Conservation (phyloP, 768 basidiomycete species). For the Boletus barrowsii region DNA sequence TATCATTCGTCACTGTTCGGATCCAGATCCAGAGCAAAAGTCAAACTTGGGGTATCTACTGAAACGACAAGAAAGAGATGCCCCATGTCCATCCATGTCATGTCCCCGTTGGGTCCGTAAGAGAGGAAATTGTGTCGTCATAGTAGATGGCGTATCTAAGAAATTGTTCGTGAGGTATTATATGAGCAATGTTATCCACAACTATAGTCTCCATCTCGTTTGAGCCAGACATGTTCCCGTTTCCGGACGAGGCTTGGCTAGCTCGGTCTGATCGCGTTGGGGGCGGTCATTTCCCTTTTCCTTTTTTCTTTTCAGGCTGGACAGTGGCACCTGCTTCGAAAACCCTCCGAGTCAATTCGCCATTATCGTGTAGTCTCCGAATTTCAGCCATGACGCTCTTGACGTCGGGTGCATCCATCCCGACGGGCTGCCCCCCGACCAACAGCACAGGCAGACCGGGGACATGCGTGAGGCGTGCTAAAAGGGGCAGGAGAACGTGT, state of each 20-base stretch:
- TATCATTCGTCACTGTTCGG: neutral
- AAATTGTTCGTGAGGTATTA: conserved; percentile 1
- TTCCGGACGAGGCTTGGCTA: conserved; percentile 1
- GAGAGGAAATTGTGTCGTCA: conserved; percentile 4
- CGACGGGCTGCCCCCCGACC: conserved; percentile 60
- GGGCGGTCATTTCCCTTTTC: conserved; percentile 27
- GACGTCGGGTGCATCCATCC: conserved; percentile 26
- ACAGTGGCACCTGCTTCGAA: conserved; percentile 56
- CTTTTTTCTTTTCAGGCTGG: conserved; percentile 53
- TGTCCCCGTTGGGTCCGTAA: neutral
- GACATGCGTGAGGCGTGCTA: conserved; percentile 56
- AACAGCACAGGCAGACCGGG: conserved; percentile 64
- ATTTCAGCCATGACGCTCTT: conserved; percentile 43
- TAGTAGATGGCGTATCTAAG: conserved; percentile 4
- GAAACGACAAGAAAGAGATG: conserved; percentile 3
- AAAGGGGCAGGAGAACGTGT: conserved; percentile 56
- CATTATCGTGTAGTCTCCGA: conserved; percentile 45
- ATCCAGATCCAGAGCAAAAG: too few relatives aligned
- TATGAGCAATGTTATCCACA: neutral
- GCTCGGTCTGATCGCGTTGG: conserved; percentile 1
- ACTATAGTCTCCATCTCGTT: neutral
- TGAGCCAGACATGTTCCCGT: neutral
- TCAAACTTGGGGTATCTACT: too few relatives aligned
- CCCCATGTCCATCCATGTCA: neutral
- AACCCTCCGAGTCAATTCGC: conserved; percentile 50